Base-by-base conservation (phyloP, 176 grass and related monocot genomes). In the Oropetium thomaeum region DNA sequence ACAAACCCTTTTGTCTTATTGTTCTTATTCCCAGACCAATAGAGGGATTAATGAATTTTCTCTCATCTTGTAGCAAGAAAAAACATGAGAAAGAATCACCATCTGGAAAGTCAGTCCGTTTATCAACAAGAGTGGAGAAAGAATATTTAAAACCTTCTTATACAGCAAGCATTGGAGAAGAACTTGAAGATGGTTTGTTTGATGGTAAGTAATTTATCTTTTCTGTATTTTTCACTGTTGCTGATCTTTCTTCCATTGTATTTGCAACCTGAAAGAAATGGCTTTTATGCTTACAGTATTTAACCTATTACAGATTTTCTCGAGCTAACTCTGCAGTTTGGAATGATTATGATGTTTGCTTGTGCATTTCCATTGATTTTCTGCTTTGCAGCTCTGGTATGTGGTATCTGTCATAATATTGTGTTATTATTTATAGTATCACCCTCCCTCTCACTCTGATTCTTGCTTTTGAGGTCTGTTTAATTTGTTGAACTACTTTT, bases 291-390 rank as follows among this genome's bases (percentile, higher is more conserved):
- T 82, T 73, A 65, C 63, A 53, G 25, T 72, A 39, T 84, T 49
- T 37, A 63, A 74, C 66, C 55, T 35, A 51, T 44, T 81, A 49
- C 82, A 98, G 92, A 99, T 84, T 92, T 88, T 87, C 85, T 99
- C 31, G 87, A 99, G 85, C 48, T 99, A 63, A 81, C 96, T 84
- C 88, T 95, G 83, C 92, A 99, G 65, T 99, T 99, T 73, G 96
- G 96, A 73, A 95, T 99, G 96, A 99, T 99, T 62, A 92, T 99
- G 96, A 99, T 99, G 96, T 99, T 99, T 81, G 89, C 96, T 17
- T 99, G 91, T 44, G 96, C 91, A 10, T 99, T 99, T 77, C 96
- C 89, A 25, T 84, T 92, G 75, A 85, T 99, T 79, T 99, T 99
- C 79, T 99, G 96, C 79, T 99, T 95, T 79, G 96, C 93, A 79